Evolutionary conservation across 257 asterid species (phyloP).

Genomic region (Ligustrum vulgare): DNA sequence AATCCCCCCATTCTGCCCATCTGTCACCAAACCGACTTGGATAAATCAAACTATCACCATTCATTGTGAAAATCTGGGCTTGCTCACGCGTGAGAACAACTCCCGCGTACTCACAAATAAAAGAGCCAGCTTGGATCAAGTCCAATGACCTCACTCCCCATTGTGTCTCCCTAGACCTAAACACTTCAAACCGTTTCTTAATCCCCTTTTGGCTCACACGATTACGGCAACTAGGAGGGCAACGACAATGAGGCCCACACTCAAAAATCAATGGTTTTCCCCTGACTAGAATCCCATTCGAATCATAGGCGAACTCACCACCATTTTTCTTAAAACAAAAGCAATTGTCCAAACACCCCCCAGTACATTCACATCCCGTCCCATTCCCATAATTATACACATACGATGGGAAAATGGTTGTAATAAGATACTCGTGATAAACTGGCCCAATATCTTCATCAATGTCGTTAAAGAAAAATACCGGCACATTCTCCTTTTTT

Average conservation of each 20-base stretch:
- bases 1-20: slow-evolving; percentile 69
- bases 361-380: slow-evolving; percentile 60
- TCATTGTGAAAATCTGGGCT: slow-evolving; percentile 63
- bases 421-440: slow-evolving; percentile 47
- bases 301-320: slow-evolving; percentile 63
- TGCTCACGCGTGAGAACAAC: slow-evolving; percentile 75
- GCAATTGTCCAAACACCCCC: slow-evolving; percentile 56
- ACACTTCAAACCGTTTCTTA: slow-evolving; percentile 67
- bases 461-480: slow-evolving; percentile 62
- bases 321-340: slow-evolving; percentile 67
- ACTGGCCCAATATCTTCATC: slow-evolving; percentile 61
- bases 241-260: slow-evolving; percentile 69
- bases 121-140: slow-evolving; percentile 81
- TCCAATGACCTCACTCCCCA: slow-evolving; percentile 91
- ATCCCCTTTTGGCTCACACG: slow-evolving; percentile 74
- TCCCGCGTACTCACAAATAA: slow-evolving; percentile 77
- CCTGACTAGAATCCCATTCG: slow-evolving; percentile 53
- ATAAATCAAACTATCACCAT: slow-evolving; percentile 70
- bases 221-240: slow-evolving; percentile 64
- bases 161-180: slow-evolving; percentile 80
- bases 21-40: slow-evolving; percentile 60
- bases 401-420: slow-evolving; percentile 51
- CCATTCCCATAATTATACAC: slow-evolving; percentile 37
- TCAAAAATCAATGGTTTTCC: slow-evolving; percentile 74
- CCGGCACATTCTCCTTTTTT: slow-evolving; percentile 60